phyloP scores from a whole-genome alignment of 225 moss, liverwort and hornwort genomes.

The Pseudisothecium myosuroides region DNA sequence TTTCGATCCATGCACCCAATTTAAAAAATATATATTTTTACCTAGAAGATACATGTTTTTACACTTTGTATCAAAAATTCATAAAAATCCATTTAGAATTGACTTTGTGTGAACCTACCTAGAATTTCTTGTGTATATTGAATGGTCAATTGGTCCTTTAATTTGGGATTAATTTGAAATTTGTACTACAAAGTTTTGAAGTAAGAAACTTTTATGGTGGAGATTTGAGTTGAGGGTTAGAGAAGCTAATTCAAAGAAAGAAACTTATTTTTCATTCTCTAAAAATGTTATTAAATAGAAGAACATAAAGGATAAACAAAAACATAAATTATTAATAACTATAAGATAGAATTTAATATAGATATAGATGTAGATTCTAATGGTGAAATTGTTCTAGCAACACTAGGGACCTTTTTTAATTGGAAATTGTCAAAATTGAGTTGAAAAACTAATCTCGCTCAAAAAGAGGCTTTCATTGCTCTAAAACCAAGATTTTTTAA shows the following conservation, averaged over 20 bases:
- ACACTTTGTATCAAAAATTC: neutral
- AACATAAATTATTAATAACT: neutral
- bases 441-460: neutral
- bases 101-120: neutral
- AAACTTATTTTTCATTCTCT: neutral
- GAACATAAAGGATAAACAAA: accelerated
- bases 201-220: neutral
- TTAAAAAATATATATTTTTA: neutral
- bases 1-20: accelerated
- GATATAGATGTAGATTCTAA: neutral
- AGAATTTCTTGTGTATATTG: neutral
- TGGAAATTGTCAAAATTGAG: too few species aligned
- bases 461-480: neutral
- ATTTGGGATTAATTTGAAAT: neutral
- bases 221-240: neutral
- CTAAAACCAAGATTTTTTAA: neutral
- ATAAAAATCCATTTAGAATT: neutral
- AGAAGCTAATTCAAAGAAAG: neutral
- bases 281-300: neutral
- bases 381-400: neutral
- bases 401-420: accelerated
- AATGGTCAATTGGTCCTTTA: neutral
- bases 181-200: neutral
- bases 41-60: neutral
- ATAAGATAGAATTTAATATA: neutral